Evolutionary conservation across 2,329 filamentous ascomycete genomes (phyloP), one percentile per base, ranked within the genome.

Genomic region (Shiraia sp.): DNA sequence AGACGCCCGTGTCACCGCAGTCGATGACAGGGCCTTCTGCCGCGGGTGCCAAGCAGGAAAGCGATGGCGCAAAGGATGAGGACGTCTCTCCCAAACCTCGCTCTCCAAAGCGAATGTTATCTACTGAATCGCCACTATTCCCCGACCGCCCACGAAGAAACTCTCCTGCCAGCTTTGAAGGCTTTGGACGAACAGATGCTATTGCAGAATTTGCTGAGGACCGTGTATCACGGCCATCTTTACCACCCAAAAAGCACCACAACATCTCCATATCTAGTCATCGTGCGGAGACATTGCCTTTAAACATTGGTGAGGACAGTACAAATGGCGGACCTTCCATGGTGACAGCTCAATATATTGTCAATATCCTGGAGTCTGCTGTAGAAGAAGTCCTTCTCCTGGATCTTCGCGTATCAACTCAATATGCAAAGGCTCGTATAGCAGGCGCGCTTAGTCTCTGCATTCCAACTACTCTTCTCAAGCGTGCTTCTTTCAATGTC

Each of bases 381-480:
- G 43, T 67, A n/a, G 72, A 79, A 28, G 69, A 79, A 32, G 70
- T 88, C 1, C 73, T 99, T 23, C 65, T 97, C 1, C 74, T 99
- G 4, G 93, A 99, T 65, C 80, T 97, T 15, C 83, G 93, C 27
- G 90, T 95, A 0, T 88, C 86, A 19, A 90, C 90, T 14, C 89
- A 92, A 53, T 96, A 87, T 62, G 80, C 84, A 1, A 78, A 81
- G 32, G 85, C 87, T 15, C 83, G 88, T 22, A 87, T 97, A 40
- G 74, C 78, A 35, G 85, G 86, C n/a, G 89, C 92, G 0, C 72
- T 99, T 23, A 97, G 95, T 63, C 75, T 99, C 4, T 97, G 93
- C 63, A 95, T 97, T 47, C 93, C 93, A 0, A 97, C 93, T 0
- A 97, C 92, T 0, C 74, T 99, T 10, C 73, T 99, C 13, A 97